Percentiles rank a stretch among this genome's conserved stretches.
phyloP scores from a whole-genome alignment of 2,329 filamentous ascomycete genomes.

The Apiospora phragmitis region DNA sequence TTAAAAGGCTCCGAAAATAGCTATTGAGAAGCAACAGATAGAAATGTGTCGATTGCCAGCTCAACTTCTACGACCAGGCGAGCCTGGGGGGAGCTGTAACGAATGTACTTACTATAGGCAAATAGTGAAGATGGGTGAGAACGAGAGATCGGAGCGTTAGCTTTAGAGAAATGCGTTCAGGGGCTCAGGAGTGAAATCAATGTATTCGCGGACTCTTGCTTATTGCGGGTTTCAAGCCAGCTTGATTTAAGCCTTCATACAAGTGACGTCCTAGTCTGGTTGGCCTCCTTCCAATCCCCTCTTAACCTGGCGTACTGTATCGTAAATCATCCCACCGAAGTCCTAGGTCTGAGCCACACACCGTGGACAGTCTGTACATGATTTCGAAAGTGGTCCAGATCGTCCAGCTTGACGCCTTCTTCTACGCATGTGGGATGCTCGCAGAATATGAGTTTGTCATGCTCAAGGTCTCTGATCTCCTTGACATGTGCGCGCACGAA shows the following conservation, averaged over 20 bases:
- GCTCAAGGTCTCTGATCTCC: conserved; percentile 17
- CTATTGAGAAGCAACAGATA: not conserved
- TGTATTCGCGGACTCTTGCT: not conserved
- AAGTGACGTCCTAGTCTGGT: not conserved
- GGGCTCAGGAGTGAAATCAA: not conserved
- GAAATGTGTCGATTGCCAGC: not conserved
- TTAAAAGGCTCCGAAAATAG: not conserved
- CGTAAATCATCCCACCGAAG: not conserved
- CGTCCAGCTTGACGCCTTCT: conserved; percentile 17
- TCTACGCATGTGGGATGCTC: conserved; percentile 20
- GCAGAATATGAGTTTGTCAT: conserved; percentile 18
- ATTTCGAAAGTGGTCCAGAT: conserved; percentile 19
- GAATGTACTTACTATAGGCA: not conserved
- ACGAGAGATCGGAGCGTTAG: not conserved
- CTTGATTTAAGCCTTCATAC: not conserved
- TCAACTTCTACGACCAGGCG: not conserved
- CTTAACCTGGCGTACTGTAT: not conserved
- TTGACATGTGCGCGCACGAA: conserved; percentile 23
- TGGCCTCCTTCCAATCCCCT: not conserved
- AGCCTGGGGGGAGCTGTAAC: not conserved
- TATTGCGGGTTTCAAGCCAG: not conserved
- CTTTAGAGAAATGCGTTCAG: not conserved
- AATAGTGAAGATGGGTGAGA: not conserved
- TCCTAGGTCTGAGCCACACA: conserved; percentile 14
- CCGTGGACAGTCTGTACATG: conserved; percentile 20